Evolutionary conservation across 768 basidiomycete genomes (phyloP).

Genomic region (Agaricus blazei): DNA sequence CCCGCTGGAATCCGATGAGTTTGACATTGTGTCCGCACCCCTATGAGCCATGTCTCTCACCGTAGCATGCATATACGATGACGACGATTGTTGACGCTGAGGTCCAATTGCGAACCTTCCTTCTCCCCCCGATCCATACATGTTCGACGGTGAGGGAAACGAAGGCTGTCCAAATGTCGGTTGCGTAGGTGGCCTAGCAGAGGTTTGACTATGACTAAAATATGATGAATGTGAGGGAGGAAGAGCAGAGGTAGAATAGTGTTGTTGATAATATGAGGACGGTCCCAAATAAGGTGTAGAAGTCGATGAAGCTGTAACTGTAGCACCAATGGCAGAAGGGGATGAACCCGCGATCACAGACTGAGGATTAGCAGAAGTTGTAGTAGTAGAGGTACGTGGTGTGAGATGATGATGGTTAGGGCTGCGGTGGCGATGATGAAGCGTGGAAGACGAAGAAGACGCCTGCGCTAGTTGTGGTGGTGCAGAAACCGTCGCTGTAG

Average conservation of each 20-base stretch:
- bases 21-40: neutral
- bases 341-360: neutral
- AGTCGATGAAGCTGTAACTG: neutral
- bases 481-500: neutral
- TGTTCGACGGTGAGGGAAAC: neutral
- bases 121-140: neutral
- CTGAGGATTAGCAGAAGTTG: neutral
- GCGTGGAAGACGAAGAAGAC: neutral
- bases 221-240: too few relatives aligned
- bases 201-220: too few relatives aligned
- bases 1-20: neutral
- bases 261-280: neutral
- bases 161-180: constrained; percentile 3
- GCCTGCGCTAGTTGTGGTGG: neutral
- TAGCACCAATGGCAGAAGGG: neutral
- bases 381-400: neutral
- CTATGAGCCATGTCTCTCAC: neutral
- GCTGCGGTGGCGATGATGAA: neutral
- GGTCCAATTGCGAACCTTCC: neutral
- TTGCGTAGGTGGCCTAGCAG: neutral
- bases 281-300: neutral
- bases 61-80: neutral
- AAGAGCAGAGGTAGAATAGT: neutral
- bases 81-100: neutral
- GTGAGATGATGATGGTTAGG: too few relatives aligned